A percentile compares a stretch with the other conserved stretches of the same genome.
phyloP scores from a whole-genome alignment of 1,139 yeast species.

The Yamadazyma membranifaciens region DNA sequence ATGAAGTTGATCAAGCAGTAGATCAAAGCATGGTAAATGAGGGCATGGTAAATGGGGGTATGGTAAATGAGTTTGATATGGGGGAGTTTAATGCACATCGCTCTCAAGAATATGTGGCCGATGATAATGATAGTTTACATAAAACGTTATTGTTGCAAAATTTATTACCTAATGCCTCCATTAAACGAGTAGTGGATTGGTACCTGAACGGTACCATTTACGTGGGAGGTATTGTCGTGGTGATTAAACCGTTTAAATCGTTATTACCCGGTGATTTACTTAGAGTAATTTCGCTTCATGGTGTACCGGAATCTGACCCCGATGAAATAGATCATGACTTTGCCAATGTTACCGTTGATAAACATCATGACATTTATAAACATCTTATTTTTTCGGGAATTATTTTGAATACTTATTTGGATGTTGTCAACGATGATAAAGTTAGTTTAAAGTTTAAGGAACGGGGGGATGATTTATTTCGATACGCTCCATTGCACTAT shows the following conservation, averaged over 20 bases:
- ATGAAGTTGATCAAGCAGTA: no score
- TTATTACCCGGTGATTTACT: constrained; percentile 37
- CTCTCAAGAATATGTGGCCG: not conserved
- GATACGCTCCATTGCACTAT: constrained; percentile 31
- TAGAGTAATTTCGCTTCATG: constrained; percentile 27
- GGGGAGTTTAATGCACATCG: no score
- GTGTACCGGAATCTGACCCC: not conserved
- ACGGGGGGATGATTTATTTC: constrained; percentile 20
- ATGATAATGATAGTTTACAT: constrained; percentile 14
- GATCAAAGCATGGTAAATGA: no score
- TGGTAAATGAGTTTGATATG: no score
- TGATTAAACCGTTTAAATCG: constrained; percentile 27
- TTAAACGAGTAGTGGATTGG: constrained; percentile 29
- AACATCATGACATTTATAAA: not conserved
- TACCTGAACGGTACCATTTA: constrained; percentile 25
- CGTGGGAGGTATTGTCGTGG: constrained; percentile 39
- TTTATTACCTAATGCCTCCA: constrained; percentile 17
- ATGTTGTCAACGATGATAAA: constrained; percentile 15
- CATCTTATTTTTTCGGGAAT: constrained; percentile 32
- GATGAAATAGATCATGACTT: not conserved
- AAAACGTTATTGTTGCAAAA: constrained; percentile 30
- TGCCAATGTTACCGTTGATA: not conserved
- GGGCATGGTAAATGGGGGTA: no score
- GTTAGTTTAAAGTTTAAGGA: constrained; percentile 22
- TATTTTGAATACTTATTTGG: constrained; percentile 29